Evolutionary conservation across 2,329 filamentous ascomycete species (phyloP), one percentile per base, ranked within the genome.

Genomic region (Aspergillus fischeri): DNA sequence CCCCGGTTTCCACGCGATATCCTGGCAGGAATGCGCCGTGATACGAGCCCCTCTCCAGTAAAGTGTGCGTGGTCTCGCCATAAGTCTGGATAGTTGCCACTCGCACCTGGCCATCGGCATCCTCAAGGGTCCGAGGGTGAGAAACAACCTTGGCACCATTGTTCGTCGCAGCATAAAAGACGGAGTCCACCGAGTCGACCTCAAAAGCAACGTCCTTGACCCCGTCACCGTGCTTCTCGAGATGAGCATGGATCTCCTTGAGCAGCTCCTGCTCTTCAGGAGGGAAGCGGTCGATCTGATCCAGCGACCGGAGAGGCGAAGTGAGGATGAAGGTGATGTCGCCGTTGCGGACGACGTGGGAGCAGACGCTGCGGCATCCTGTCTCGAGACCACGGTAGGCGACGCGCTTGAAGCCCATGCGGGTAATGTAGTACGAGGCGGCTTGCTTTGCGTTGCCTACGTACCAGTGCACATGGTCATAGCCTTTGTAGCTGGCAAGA

Each of bases 401-500:
- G 56, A 96, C 76, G 21, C 84, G 85, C 68, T 84, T 80, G 79
- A 97, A 96, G 55, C 91, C 92, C 80, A 97, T 92, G 64, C 92
- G 89, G 10, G 85, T 87, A 65, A 88, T 87, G 78, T 96, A 97
- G 78, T 91, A 97, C 14, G 88, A 84, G 42, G 92, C 92, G 2
- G 92, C 91, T 80, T 97, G 92, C 78, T 97, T 97, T 67, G 93
- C 92, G 72, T 97, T 97, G 71, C 92, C 92, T 29, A 97, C 93
- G 80, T 91, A 96, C 92, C 92, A 97, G 65, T 91, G 92, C 56
- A 96, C 85, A 75, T 96, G 90, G 77, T 96, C 91, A 74, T 96
- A 97, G 70, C 91, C 92, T 60, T 85, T 84, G 78, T 96, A 77
- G 60, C 70, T 73, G 51, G 69, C 67, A 17, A 76, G 59, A 21